phyloP scores from a whole-genome alignment of 2,329 filamentous ascomycete species.

The Periconia digitata region DNA sequence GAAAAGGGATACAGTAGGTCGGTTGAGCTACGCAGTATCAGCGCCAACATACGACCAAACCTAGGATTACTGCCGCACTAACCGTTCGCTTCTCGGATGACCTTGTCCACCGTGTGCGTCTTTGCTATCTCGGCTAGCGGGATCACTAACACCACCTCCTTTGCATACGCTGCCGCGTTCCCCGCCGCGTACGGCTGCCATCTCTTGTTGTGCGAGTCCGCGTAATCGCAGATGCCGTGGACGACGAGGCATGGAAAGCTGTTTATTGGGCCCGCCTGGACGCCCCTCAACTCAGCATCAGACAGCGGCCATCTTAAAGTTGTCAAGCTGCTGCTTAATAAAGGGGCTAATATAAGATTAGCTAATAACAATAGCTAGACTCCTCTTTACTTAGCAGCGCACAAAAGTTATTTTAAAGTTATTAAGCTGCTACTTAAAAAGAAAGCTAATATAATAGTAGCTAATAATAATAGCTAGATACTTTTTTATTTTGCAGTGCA shows the following conservation, averaged over 20 bases:
- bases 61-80: neutral
- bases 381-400: no score
- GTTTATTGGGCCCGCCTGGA: conserved; percentile 2
- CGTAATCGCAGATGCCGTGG: conserved; percentile 8
- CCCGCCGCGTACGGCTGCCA: conserved; percentile 5
- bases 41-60: neutral
- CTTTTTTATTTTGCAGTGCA: no score
- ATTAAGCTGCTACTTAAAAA: no score
- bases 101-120: neutral
- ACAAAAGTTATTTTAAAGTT: no score
- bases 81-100: neutral
- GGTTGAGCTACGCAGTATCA: conserved; percentile 1
- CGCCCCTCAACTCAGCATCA: no score
- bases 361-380: no score
- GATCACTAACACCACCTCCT: conserved; percentile 1
- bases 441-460: no score
- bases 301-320: no score
- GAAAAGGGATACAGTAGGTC: conserved; percentile 28
- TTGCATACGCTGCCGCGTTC: conserved; percentile 4
- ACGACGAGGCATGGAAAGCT: conserved; percentile 6
- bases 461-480: no score
- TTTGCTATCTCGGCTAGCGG: neutral
- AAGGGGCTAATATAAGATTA: no score
- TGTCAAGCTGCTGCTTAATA: no score
- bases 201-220: conserved; percentile 5